Evolutionary conservation across 1,284 basidiomycete species (phyloP).

Genomic region (Cryptococcus sp.): DNA sequence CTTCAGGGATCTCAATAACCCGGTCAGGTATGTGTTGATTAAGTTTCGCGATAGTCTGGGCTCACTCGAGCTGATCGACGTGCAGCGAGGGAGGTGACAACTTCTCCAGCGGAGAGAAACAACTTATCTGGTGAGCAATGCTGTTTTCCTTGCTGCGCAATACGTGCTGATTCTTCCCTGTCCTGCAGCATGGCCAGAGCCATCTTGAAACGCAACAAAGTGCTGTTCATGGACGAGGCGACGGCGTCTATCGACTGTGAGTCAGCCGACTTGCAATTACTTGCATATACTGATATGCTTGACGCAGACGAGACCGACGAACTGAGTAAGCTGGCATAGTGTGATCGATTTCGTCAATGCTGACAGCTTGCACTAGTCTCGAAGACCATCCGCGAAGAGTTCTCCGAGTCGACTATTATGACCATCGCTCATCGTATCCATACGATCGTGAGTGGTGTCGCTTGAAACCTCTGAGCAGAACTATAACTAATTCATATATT

Average conservation of each 20-base stretch:
- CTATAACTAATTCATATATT: background rate
- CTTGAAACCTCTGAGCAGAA: background rate
- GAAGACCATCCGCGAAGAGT: conserved; percentile 57
- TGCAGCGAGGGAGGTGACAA: conserved; percentile 69
- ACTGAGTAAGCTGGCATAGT: conserved; percentile 56
- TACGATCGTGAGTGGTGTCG: conserved; percentile 60
- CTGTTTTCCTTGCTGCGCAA: background rate
- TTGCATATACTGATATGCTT: conserved; percentile 38
- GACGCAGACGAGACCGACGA: conserved; percentile 67
- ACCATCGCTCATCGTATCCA: conserved; percentile 68
- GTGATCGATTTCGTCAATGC: no score
- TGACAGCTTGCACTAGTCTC: conserved; percentile 34
- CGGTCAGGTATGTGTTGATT: conserved; percentile 61
- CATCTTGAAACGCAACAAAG: conserved; percentile 70
- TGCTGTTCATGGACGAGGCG: conserved; percentile 81
- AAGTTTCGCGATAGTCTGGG: no score
- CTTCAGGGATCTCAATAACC: conserved; percentile 80
- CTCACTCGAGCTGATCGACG: background rate
- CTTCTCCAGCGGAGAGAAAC: conserved; percentile 86
- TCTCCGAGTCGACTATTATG: conserved; percentile 61
- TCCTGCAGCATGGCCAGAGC: conserved; percentile 70
- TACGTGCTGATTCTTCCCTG: background rate
- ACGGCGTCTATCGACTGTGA: conserved; percentile 60
- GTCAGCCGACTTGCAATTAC: conserved; percentile 9
- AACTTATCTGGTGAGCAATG: conserved; percentile 62